A percentile compares a stretch with the other conserved stretches of the same genome.
These are phyloP conservation scores for Excoecaria cochinchinensis DNA, from an alignment of 345 rosid genomes.

Conservation along the genomic window DNA sequence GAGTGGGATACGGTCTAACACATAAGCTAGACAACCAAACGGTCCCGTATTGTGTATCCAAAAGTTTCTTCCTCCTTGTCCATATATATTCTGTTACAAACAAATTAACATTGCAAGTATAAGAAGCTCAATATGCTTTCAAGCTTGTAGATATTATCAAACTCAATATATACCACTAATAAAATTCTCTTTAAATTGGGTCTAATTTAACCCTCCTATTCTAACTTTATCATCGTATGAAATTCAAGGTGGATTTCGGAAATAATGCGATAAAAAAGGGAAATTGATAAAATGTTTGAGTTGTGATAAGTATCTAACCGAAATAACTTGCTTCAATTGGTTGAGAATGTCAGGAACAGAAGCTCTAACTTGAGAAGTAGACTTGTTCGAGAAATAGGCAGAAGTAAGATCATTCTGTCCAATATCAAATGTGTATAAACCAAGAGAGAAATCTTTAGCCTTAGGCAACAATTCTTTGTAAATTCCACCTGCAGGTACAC, in stretches of 20 bases:
- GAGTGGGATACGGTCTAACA: constrained; percentile 43
- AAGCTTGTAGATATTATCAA: too few relatives aligned
- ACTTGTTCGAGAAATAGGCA: constrained; percentile 51
- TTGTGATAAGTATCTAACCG: constrained; percentile 29
- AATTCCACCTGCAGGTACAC: constrained; percentile 34
- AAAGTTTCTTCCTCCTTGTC: constrained; percentile 65
- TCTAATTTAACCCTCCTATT: too few relatives aligned
- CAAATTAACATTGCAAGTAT: background rate
- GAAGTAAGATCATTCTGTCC: constrained; percentile 76
- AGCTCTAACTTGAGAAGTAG: constrained; percentile 38
- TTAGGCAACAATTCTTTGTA: constrained; percentile 43
- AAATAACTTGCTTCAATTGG: constrained; percentile 40
- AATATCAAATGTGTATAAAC: constrained; percentile 68
- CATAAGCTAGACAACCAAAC: constrained; percentile 62
- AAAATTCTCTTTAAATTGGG: too few relatives aligned
- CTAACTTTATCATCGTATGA: too few relatives aligned
- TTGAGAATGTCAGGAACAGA: constrained; percentile 48
- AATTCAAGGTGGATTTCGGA: too few relatives aligned
- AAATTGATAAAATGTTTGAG: background rate
- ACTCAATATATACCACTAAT: too few relatives aligned
- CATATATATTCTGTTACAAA: constrained; percentile 42
- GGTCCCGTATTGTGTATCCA: constrained; percentile 87
- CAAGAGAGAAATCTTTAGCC: constrained; percentile 41
- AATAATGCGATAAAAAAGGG: background rate
- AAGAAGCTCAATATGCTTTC: too few relatives aligned